A percentile compares a stretch with the other conserved stretches of the same genome.
Conservation (phyloP, 2,329 filamentous ascomycete species). For the Calonectria ilicicola region DNA sequence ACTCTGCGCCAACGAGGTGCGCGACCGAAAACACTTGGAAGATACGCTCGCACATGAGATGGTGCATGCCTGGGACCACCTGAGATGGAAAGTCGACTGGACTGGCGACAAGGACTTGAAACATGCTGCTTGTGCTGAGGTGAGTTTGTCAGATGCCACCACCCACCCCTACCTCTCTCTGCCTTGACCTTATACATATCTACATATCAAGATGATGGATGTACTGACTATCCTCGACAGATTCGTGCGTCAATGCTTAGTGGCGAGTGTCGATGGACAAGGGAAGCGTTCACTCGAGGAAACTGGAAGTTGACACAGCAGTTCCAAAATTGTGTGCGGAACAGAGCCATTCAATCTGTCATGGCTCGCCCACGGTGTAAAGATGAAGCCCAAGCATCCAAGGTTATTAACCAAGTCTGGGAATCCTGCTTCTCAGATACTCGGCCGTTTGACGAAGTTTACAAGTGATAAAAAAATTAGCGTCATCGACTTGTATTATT, state of each 20-base stretch:
- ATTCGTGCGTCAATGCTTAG: conserved; percentile 93
- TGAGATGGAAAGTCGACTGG: conserved; percentile 92
- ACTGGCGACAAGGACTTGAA: conserved; percentile 76
- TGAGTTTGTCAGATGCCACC: conserved; percentile 50
- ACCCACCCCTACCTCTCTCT: no score
- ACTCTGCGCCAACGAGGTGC: conserved; percentile 92
- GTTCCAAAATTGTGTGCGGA: conserved; percentile 91
- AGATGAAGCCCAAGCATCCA: conserved; percentile 86
- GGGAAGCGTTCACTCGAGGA: conserved; percentile 85
- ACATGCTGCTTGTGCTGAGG: conserved; percentile 95
- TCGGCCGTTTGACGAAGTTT: conserved; percentile 96
- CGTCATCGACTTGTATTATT: conserved; percentile 9
- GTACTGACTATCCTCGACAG: conserved; percentile 54
- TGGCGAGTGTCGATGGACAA: conserved; percentile 91
- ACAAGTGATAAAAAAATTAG: conserved; percentile 66
- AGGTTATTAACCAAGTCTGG: conserved; percentile 97
- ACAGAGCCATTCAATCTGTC: conserved; percentile 84
- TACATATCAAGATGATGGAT: neutral
- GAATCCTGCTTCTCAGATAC: conserved; percentile 97
- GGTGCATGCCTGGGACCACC: conserved; percentile 95
- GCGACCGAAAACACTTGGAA: conserved; percentile 84
- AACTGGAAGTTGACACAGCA: conserved; percentile 93
- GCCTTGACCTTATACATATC: neutral
- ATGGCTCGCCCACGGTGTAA: conserved; percentile 82
- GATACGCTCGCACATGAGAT: conserved; percentile 97